phyloP scores from a whole-genome alignment of 2,329 filamentous ascomycete genomes.

The Penicillium sp. region DNA sequence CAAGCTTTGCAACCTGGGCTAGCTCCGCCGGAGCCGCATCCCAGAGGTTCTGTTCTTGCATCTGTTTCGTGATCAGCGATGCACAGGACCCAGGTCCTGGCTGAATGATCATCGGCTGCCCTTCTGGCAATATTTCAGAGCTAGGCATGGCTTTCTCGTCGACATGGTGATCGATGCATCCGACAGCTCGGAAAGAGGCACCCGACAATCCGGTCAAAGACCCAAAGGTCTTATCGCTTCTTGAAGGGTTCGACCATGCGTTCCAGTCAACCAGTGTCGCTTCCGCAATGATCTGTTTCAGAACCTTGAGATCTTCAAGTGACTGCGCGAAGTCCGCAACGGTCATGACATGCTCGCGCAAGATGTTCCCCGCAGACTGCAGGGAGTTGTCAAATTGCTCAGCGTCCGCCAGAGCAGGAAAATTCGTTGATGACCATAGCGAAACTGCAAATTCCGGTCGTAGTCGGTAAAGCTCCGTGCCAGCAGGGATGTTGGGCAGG shows the following conservation, averaged over 20 bases:
- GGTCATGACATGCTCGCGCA: constrained; percentile 40
- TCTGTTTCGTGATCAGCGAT: constrained; percentile 53
- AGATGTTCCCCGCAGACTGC: constrained; percentile 24
- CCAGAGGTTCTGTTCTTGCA: constrained; percentile 46
- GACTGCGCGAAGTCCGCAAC: constrained; percentile 37
- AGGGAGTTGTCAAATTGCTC: constrained; percentile 26
- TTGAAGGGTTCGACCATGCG: constrained; percentile 39
- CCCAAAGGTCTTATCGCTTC: constrained; percentile 48
- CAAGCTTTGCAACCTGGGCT: constrained; percentile 37
- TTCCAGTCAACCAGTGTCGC: constrained; percentile 47
- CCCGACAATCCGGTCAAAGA: constrained; percentile 47
- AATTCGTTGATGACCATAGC: constrained; percentile 48
- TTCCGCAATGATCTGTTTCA: constrained; percentile 19
- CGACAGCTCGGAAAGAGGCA: constrained; percentile 44
- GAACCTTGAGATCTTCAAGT: constrained; percentile 11
- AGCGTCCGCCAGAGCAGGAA: constrained; percentile 12
- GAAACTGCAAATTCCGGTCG: constrained; percentile 58
- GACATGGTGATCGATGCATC: constrained; percentile 61
- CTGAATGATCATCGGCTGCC: constrained; percentile 51
- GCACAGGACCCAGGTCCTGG: constrained; percentile 57
- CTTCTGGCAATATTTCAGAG: constrained; percentile 31
- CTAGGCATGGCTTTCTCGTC: constrained; percentile 53
- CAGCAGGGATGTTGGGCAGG: constrained; percentile 46
- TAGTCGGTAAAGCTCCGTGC: constrained; percentile 50
- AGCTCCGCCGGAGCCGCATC: constrained; percentile 29